Evolutionary conservation across 768 basidiomycete genomes (phyloP).

Genomic region (Naganishia antarctica): DNA sequence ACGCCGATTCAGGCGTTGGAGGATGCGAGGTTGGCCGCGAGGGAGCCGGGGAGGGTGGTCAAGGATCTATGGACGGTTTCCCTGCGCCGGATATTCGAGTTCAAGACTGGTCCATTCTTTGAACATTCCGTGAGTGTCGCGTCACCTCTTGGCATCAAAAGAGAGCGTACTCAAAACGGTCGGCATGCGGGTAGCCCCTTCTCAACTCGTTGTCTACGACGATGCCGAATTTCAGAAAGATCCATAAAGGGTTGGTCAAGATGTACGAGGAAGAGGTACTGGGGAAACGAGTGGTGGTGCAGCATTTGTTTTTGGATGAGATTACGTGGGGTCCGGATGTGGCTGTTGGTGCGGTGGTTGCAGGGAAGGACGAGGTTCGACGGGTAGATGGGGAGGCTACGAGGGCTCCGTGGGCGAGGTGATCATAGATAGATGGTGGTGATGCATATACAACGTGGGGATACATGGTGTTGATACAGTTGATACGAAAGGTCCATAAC

Average conservation of each 20-base stretch:
- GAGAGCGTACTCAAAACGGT: no score
- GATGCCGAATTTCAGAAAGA: constrained; percentile 88
- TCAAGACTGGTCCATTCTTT: constrained; percentile 81
- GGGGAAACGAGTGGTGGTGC: constrained; percentile 90
- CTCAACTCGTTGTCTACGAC: constrained; percentile 77
- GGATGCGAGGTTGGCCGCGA: constrained; percentile 12
- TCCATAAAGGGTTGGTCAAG: constrained; percentile 81
- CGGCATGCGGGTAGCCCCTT: no score
- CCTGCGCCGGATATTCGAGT: constrained; percentile 59
- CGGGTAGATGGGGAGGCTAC: background rate
- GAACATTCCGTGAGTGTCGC: constrained; percentile 64
- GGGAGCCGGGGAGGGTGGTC: background rate
- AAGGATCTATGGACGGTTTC: constrained; percentile 65
- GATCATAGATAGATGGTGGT: background rate
- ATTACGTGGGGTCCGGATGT: constrained; percentile 9
- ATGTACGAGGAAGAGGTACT: constrained; percentile 98
- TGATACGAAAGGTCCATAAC: background rate
- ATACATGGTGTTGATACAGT: background rate
- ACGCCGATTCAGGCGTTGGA: constrained; percentile 33
- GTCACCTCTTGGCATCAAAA: no score
- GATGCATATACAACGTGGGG: background rate
- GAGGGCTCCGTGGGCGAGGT: constrained; percentile 13
- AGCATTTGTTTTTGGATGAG: constrained; percentile 54
- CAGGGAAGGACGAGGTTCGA: no score
- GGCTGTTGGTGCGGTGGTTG: background rate